Conservation (phyloP, 2,329 filamentous ascomycete species). For the Lizonia empirigonia region DNA sequence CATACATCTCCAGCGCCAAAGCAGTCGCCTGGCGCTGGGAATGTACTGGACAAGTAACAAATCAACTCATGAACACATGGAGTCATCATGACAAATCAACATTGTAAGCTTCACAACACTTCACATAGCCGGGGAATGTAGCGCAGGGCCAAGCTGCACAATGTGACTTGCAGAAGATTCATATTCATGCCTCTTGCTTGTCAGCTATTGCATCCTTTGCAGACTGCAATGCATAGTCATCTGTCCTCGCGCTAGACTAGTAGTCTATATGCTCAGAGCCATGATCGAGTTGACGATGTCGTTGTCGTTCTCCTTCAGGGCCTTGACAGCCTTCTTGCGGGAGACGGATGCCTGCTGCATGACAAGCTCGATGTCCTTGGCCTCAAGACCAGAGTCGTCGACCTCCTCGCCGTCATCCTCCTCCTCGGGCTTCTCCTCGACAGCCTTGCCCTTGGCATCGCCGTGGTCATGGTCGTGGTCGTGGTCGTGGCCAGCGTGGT, state of each 20-base stretch:
- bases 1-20: not conserved
- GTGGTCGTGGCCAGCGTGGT: constrained; percentile 75
- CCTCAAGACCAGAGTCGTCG: constrained; percentile 90
- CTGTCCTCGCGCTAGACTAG: constrained; percentile 18
- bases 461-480: constrained; percentile 68
- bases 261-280: constrained; percentile 70
- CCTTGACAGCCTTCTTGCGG: constrained; percentile 98
- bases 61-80: too few species aligned
- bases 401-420: constrained; percentile 95
- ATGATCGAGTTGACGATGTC: constrained; percentile 99
- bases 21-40: not conserved
- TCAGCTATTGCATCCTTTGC: constrained; percentile 19
- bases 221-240: constrained; percentile 22
- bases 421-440: constrained; percentile 64
- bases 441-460: constrained; percentile 58
- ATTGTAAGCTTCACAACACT: not conserved
- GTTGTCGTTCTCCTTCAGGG: constrained; percentile 98
- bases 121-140: not conserved
- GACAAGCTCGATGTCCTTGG: constrained; percentile 99
- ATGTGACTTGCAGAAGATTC: constrained; percentile 28
- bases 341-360: constrained; percentile 98
- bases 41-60: too few species aligned
- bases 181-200: constrained; percentile 38
- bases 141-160: too few species aligned
- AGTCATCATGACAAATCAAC: too few species aligned